Percentiles rank a stretch among this genome's conserved stretches.
Conservation (phyloP, 2,329 filamentous ascomycete species). For the Penicillium sp. region DNA sequence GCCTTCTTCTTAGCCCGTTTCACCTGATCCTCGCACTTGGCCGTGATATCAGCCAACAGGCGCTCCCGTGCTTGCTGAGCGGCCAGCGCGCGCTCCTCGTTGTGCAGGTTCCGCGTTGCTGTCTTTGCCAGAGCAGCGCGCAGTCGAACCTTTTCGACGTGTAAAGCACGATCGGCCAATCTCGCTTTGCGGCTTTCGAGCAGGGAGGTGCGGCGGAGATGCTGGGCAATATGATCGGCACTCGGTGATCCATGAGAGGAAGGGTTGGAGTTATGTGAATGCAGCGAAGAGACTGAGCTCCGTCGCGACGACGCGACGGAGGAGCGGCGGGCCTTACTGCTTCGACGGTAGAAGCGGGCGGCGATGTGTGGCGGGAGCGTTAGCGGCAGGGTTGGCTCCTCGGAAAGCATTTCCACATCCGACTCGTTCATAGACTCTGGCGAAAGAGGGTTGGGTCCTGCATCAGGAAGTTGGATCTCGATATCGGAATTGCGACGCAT, state of each 20-base stretch:
- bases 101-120: constrained; percentile 50
- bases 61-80: constrained; percentile 59
- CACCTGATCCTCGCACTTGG: constrained; percentile 61
- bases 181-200: constrained; percentile 59
- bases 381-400: constrained; percentile 36
- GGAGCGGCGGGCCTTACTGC: constrained; percentile 52
- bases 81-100: constrained; percentile 57
- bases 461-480: constrained; percentile 38
- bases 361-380: constrained; percentile 56
- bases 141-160: constrained; percentile 60
- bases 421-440: constrained; percentile 24
- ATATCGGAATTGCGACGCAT: constrained; percentile 42
- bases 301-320: constrained; percentile 59
- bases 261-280: constrained; percentile 55
- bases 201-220: constrained; percentile 59
- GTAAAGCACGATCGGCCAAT: constrained; percentile 58
- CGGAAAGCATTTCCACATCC: constrained; percentile 42
- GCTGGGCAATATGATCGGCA: constrained; percentile 58
- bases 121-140: constrained; percentile 59
- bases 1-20: constrained; percentile 60
- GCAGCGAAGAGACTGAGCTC: constrained; percentile 59
- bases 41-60: constrained; percentile 58
- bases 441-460: constrained; percentile 23
- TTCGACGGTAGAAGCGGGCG: constrained; percentile 55
- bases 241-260: constrained; percentile 46